These are phyloP conservation scores for Gracilaria gracilis DNA, from an alignment of 23 red algal genomes.

Conservation along the genomic window DNA sequence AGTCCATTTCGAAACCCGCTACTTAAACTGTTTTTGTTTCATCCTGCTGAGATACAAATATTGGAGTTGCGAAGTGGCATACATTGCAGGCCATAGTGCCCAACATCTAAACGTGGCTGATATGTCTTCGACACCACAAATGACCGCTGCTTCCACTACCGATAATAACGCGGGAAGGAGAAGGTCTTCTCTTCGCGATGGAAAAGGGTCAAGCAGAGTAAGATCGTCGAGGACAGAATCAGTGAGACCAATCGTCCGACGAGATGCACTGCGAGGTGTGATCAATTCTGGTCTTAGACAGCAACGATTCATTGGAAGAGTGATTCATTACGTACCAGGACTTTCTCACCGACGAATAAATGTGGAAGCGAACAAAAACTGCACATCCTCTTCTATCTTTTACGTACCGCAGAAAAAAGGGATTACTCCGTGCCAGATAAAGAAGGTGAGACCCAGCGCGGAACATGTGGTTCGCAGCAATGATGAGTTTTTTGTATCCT, in stretches of 20 bases:
- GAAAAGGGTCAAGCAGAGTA: too few relatives aligned
- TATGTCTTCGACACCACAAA: neutral
- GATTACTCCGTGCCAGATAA: slow-evolving; percentile 1
- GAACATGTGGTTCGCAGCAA: slow-evolving; percentile 32
- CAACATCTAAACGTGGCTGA: neutral
- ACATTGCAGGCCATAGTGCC: neutral
- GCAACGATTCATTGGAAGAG: slow-evolving; percentile 34
- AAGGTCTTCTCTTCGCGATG: too few relatives aligned
- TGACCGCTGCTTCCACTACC: neutral
- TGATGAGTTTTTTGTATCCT: slow-evolving; percentile 38
- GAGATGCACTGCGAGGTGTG: slow-evolving; percentile 11
- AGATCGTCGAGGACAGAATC: too few relatives aligned
- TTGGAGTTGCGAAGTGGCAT: too few relatives aligned
- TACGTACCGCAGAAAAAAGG: slow-evolving; percentile 22
- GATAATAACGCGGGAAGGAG: neutral
- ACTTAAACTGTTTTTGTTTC: too few relatives aligned
- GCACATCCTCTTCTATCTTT: slow-evolving; percentile 16
- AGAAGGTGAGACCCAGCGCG: slow-evolving; percentile 31
- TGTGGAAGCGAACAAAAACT: slow-evolving; percentile 46
- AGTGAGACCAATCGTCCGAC: neutral
- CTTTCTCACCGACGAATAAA: slow-evolving; percentile 22
- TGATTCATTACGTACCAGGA: neutral
- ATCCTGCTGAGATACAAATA: too few relatives aligned
- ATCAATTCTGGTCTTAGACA: slow-evolving; percentile 35
- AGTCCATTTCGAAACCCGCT: too few relatives aligned